Conservation (phyloP, 1,284 basidiomycete species). For the Paramarasmius palmivorus region DNA sequence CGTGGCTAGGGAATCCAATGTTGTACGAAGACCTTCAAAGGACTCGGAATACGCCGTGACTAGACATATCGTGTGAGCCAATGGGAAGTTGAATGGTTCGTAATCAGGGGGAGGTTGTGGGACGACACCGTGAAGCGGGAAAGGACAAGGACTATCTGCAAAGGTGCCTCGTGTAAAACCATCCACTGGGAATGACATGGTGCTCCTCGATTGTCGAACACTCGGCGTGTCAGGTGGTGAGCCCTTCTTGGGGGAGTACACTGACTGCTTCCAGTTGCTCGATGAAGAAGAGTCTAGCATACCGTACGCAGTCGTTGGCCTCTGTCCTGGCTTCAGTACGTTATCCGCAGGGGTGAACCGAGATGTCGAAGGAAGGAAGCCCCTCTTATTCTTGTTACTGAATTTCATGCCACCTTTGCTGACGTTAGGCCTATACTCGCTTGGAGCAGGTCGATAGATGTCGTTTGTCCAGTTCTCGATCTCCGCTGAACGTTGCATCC, state of each 20-base stretch:
- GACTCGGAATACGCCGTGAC: conserved; percentile 99
- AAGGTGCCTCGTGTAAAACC: conserved; percentile 47
- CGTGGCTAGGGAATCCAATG: conserved; percentile 95
- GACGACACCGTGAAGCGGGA: conserved; percentile 88
- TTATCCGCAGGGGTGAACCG: conserved; percentile 86
- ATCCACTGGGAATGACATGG: conserved; percentile 68
- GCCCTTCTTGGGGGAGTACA: conserved; percentile 60
- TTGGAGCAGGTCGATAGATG: conserved; percentile 94
- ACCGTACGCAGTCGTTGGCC: conserved; percentile 79
- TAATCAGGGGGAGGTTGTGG: conserved; percentile 91
- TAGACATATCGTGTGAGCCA: conserved; percentile 92
- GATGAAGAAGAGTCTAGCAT: conserved; percentile 59
- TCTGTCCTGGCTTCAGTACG: conserved; percentile 58
- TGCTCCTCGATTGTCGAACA: conserved; percentile 77
- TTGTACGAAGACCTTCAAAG: conserved; percentile 94
- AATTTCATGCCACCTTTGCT: conserved; percentile 59
- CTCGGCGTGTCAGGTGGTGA: conserved; percentile 79
- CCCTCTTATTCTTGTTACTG: conserved; percentile 60
- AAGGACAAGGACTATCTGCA: conserved; percentile 79
- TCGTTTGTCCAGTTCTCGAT: conserved; percentile 98
- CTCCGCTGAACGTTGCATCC: conserved; percentile 88
- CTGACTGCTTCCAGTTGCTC: conserved; percentile 56
- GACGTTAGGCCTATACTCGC: conserved; percentile 89
- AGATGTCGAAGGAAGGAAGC: conserved; percentile 82
- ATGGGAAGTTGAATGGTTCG: conserved; percentile 95